Base-by-base conservation (phyloP, 2,329 filamentous ascomycete genomes). In the Colletotrichum kahawae region DNA sequence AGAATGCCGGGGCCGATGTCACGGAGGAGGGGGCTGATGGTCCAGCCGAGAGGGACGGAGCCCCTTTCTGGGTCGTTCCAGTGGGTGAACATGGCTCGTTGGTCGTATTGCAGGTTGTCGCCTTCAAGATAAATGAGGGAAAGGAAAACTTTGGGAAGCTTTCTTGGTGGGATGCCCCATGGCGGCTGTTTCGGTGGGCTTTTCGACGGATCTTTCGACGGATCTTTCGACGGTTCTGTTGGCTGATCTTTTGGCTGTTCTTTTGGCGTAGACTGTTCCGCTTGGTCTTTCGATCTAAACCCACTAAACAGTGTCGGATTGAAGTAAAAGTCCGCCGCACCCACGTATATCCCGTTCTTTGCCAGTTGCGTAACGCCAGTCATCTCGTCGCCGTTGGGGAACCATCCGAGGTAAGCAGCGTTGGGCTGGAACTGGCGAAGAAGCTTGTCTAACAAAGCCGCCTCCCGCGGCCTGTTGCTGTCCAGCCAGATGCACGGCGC, bases 51-150 rank as follows among this genome's bases (percentile, higher is more conserved):
- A 7, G 68, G 68, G 29, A 71, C 60, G 18, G 60, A 65, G 5
- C 68, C 68, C 31, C 68, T 65, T 18, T 62, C 48, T 4, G 68
- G 24, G 24, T 71, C 68, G 18, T 57, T 71, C 68, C 68, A 71
- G 43, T 71, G 68, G 8, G 24, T n/a, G n/a, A 71, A 65, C 68
- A 71, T 71, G 48, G n/a, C 27, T 2, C 68, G 60, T 31, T 71
- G 68, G 33, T 65, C 27, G 31, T 71, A 71, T 21, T 71, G 68
- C 5, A 71, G 31, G 60, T 71, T 71, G 24, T 71, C 68, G 2
- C 68, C 68, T n/a, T 71, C 68, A 18, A 71, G 68, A 18, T 71
- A 71, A 24, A 66, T 48, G 2, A 71, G 68, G 8, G n/a, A 71
- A 7, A 71, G 29, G 33, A 56, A 36, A 5, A 65, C 68, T 24